Evolutionary conservation across 345 rosid genomes (phyloP), one percentile per base, ranked within the genome.

Genomic region (Brassica rapa): DNA sequence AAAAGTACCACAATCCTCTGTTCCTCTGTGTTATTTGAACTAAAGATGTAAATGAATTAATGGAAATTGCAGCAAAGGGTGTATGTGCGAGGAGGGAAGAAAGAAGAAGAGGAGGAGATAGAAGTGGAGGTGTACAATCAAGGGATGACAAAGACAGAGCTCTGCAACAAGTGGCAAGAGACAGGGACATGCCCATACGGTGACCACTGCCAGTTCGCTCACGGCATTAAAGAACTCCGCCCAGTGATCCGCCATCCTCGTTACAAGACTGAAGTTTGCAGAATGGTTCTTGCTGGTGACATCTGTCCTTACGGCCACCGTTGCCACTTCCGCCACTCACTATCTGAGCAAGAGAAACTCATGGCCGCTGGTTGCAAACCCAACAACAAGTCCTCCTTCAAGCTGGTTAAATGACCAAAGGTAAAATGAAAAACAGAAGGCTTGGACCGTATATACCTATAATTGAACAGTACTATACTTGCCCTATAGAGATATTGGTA

Each of bases 91-190:
- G 74, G 80, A 41, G 84, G 74, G 55, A 30, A 32, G 81, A 78
- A 79, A 79, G 70, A 80, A 83, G 87, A 74, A 12, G 86, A 87
- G 55, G 88, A 88, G 74, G 84, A 86, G n/a, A 69, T 85, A 41
- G 96, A 90, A 80, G 78, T 88, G 41, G 92, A 93, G 62, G 90
- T 87, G 35, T 90, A 86, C 87, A 89, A 86, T 68, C 97, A 93
- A 82, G 99, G 99, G 23, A 88, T 83, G 96, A 81, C 83, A 73
- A 93, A 91, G 86, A 95, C 98, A 7, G 98, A 95, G 86, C 85
- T 95, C 0, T 93, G 98, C 89, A 93, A 95, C 88, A 95, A 95
- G 60, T 95, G 99, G 99, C 93, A 95, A 81, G 93, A 91, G 86
- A 93, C 91, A 1, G 94, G 97, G 21, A 37, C 88, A 32, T 93